Percentiles rank a stretch among this genome's conserved stretches.
phyloP scores from a whole-genome alignment of 2,329 filamentous ascomycete species.

The Fusarium buharicum region DNA sequence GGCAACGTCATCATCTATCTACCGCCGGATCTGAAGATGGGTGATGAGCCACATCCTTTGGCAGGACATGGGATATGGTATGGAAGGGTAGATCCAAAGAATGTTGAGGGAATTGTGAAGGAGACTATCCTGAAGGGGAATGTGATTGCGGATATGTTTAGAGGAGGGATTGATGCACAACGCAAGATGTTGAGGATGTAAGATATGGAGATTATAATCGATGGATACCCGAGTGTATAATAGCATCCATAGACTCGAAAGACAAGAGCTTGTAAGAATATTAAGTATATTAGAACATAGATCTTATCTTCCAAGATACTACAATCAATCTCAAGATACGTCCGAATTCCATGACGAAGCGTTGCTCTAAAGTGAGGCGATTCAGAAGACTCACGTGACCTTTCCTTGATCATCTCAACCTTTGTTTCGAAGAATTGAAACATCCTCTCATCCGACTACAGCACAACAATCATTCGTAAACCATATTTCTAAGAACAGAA shows the following conservation, averaged over 20 bases:
- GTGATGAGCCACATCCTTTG: slow-evolving; percentile 64
- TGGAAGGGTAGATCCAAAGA: slow-evolving; percentile 76
- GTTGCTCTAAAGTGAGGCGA: neutral
- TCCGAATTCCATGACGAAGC: neutral
- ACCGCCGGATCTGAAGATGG: slow-evolving; percentile 63
- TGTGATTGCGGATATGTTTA: slow-evolving; percentile 76
- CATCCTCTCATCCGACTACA: neutral
- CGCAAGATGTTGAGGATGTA: slow-evolving; percentile 63
- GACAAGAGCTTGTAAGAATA: neutral
- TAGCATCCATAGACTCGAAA: neutral
- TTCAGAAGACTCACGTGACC: slow-evolving; percentile 37
- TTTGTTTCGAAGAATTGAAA: slow-evolving; percentile 5
- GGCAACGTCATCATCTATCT: slow-evolving; percentile 87
- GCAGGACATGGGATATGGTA: slow-evolving; percentile 84
- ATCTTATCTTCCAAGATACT: neutral
- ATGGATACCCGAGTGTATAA: slow-evolving; percentile 28
- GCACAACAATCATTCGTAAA: neutral
- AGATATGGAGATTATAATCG: neutral
- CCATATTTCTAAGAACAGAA: fast-evolving
- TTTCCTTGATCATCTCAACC: slow-evolving; percentile 5
- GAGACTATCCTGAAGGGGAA: slow-evolving; percentile 76
- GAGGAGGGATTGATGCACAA: slow-evolving; percentile 71
- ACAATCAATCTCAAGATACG: neutral
- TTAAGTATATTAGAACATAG: slow-evolving; percentile 1
- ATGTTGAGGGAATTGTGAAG: slow-evolving; percentile 79